These are phyloP conservation scores for Euclidium syriacum DNA, from an alignment of 345 rosid genomes.

Conservation along the genomic window DNA sequence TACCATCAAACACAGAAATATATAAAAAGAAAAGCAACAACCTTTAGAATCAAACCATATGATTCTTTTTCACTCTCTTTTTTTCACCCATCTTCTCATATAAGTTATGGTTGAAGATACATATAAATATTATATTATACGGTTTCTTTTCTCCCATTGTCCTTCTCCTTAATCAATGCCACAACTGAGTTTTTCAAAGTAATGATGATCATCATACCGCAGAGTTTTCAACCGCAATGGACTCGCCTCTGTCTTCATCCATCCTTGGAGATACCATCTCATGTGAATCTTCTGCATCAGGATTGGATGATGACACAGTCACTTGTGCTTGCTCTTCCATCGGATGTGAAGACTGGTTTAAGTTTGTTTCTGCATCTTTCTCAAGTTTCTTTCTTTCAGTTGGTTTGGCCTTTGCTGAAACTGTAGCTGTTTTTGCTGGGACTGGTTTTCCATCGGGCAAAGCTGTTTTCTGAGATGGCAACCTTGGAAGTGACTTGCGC, in stretches of 20 bases:
- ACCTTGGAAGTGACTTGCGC: slow-evolving; percentile 79
- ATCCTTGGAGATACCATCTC: slow-evolving; percentile 19
- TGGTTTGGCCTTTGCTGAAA: slow-evolving; percentile 31
- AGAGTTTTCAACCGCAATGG: slow-evolving; percentile 22
- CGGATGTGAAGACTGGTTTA: slow-evolving; percentile 22
- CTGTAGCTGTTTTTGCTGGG: slow-evolving; percentile 14
- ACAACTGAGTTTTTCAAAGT: slow-evolving; percentile 15
- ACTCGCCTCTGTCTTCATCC: slow-evolving; percentile 37
- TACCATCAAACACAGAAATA: slow-evolving; percentile 21
- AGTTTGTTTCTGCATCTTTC: slow-evolving; percentile 35
- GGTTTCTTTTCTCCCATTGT: slow-evolving; percentile 9
- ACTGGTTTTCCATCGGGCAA: slow-evolving; percentile 36
- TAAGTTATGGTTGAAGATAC: slow-evolving; percentile 23
- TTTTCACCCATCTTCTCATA: slow-evolving; percentile 23
- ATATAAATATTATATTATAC: slow-evolving; percentile 25
- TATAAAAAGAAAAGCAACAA: slow-evolving; percentile 27
- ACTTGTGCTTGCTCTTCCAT: slow-evolving; percentile 28
- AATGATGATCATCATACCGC: slow-evolving; percentile 1
- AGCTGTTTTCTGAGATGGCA: slow-evolving; percentile 73
- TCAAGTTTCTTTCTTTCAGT: slow-evolving; percentile 33
- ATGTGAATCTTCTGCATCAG: slow-evolving; percentile 22
- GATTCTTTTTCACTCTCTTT: slow-evolving; percentile 26
- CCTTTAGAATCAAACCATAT: slow-evolving; percentile 24
- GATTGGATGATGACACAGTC: slow-evolving; percentile 24
- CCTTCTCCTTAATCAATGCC: slow-evolving; percentile 24